Evolutionary conservation across 225 moss, liverwort and hornwort genomes (phyloP).

Genomic region (Asterella californica): DNA sequence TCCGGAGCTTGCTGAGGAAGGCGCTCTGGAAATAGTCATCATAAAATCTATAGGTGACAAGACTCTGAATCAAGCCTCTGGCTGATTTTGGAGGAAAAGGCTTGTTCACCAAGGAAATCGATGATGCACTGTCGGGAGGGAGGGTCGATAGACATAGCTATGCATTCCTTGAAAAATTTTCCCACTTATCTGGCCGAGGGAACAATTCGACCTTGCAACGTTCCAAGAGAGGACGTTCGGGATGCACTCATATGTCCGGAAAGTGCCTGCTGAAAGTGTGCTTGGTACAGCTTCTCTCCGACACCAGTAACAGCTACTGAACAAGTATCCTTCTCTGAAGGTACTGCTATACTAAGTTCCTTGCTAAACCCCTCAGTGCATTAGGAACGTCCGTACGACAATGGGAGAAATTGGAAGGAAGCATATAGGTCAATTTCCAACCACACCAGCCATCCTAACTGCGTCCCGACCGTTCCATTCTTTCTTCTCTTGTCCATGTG

Average conservation of each 20-base stretch:
- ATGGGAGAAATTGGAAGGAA: no score
- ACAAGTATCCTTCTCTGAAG: conserved; percentile 74
- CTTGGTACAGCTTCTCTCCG: conserved; percentile 90
- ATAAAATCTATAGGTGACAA: conserved; percentile 94
- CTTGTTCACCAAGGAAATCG: conserved; percentile 90
- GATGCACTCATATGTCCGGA: conserved; percentile 85
- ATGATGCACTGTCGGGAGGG: conserved; percentile 71
- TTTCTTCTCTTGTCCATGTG: conserved; percentile 42
- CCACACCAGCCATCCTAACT: not conserved
- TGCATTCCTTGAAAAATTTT: conserved; percentile 90
- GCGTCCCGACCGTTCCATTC: not conserved
- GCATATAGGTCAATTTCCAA: not conserved
- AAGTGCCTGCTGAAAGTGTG: conserved; percentile 81
- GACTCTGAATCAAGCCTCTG: conserved; percentile 85
- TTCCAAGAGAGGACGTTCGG: conserved; percentile 71
- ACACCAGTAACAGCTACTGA: conserved; percentile 80
- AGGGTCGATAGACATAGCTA: conserved; percentile 87
- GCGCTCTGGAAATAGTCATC: conserved; percentile 82
- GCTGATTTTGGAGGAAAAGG: conserved; percentile 97
- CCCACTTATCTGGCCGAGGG: conserved; percentile 47
- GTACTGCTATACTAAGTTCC: no score
- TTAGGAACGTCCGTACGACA: not conserved
- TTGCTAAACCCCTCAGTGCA: not conserved
- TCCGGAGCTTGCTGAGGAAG: conserved; percentile 82
- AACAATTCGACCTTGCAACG: conserved; percentile 39